Conservation (phyloP, 257 asterid species). For the Voacanga thouarsii region DNA sequence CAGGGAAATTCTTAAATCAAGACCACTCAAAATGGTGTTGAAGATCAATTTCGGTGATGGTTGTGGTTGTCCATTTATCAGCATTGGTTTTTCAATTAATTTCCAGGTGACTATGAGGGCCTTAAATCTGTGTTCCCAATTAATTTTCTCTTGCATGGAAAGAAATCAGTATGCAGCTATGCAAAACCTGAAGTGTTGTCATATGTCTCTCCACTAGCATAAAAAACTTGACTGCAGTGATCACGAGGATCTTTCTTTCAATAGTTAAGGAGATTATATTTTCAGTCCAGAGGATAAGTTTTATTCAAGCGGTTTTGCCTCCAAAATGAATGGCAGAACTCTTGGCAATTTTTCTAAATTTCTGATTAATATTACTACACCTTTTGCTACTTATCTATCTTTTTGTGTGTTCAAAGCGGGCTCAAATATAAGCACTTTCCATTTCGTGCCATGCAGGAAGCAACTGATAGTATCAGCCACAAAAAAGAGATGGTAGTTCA, state of each 20-base stretch:
- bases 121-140: slow-evolving; percentile 6
- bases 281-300: neutral
- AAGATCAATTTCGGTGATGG: slow-evolving; percentile 61
- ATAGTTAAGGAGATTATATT: neutral
- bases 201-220: neutral
- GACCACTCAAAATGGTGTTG: slow-evolving; percentile 22
- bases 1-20: slow-evolving; percentile 34
- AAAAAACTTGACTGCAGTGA: neutral
- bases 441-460: slow-evolving; percentile 33
- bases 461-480: slow-evolving; percentile 30
- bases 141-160: neutral
- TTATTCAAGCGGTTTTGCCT: neutral
- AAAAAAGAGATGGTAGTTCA: slow-evolving; percentile 50
- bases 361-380: neutral
- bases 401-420: neutral
- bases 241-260: neutral
- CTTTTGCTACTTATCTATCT: neutral
- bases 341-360: neutral
- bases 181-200: neutral
- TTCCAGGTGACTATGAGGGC: slow-evolving; percentile 49
- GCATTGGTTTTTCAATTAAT: slow-evolving; percentile 54
- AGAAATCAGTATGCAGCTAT: neutral
- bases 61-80: slow-evolving; percentile 55
- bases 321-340: neutral
- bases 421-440: neutral